phyloP scores from a whole-genome alignment of 2,329 filamentous ascomycete species.

The Lecanicillium sp. region DNA sequence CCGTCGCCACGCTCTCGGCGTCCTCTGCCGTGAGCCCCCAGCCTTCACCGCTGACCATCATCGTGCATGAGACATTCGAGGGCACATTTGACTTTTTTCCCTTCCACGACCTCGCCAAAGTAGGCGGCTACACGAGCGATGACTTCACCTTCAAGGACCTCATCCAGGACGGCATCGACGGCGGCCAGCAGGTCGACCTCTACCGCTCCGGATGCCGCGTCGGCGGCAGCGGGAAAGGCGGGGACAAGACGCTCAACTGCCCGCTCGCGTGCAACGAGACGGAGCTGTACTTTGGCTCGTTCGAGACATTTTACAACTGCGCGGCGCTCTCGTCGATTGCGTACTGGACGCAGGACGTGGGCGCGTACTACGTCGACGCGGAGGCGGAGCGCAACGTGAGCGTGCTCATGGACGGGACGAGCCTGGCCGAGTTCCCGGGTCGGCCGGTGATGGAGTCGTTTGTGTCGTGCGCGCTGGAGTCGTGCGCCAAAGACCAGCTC shows the following conservation, averaged over 20 bases:
- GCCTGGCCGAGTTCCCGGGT: slow-evolving; percentile 26
- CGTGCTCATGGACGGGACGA: slow-evolving; percentile 28
- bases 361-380: slow-evolving; percentile 24
- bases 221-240: slow-evolving; percentile 19
- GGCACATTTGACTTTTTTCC: slow-evolving; percentile 32
- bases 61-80: slow-evolving; percentile 25
- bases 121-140: slow-evolving; percentile 23
- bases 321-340: slow-evolving; percentile 30
- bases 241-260: slow-evolving; percentile 24
- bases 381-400: slow-evolving; percentile 33
- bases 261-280: slow-evolving; percentile 27
- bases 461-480: slow-evolving; percentile 29
- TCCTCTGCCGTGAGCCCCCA: slow-evolving; percentile 16
- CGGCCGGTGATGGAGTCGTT: slow-evolving; percentile 27
- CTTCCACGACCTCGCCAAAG: slow-evolving; percentile 29
- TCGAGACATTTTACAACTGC: slow-evolving; percentile 36
- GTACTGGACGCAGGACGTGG: slow-evolving; percentile 27
- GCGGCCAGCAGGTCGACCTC: slow-evolving; percentile 26
- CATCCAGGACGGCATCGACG: slow-evolving; percentile 28
- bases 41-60: slow-evolving; percentile 23
- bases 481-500: slow-evolving; percentile 30
- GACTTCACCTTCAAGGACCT: slow-evolving; percentile 29
- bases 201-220: slow-evolving; percentile 28
- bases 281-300: slow-evolving; percentile 26
- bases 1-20: neutral